These are phyloP conservation scores for Pholiota molesta DNA, from an alignment of 768 basidiomycete species.

Conservation along the genomic window DNA sequence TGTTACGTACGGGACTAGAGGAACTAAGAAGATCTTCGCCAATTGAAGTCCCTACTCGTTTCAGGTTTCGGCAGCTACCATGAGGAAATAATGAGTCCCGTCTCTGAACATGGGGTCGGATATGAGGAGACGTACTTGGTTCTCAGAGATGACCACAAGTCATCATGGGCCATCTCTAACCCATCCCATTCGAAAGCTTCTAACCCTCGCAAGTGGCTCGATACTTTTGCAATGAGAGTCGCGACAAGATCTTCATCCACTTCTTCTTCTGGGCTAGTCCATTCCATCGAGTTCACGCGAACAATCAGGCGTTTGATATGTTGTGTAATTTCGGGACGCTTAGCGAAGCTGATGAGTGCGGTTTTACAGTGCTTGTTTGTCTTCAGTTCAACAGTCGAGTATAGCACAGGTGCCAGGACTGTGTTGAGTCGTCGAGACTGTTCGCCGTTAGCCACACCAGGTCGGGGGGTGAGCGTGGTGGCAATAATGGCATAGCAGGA, in stretches of 20 bases:
- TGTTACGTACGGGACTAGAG: conserved; percentile 33
- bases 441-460: background rate
- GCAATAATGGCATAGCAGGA: background rate
- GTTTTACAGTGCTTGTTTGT: conserved; percentile 36
- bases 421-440: conserved; percentile 33
- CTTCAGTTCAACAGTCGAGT: conserved; percentile 35
- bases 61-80: conserved; percentile 36
- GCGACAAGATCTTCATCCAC: conserved; percentile 34
- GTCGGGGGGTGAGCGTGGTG: background rate
- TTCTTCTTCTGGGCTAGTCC: conserved; percentile 35
- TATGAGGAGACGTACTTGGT: conserved; percentile 26
- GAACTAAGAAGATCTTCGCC: conserved; percentile 35
- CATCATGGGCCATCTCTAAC: conserved; percentile 36
- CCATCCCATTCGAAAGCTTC: conserved; percentile 41
- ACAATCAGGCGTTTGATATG: conserved; percentile 32
- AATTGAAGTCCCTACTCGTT: conserved; percentile 36
- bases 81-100: conserved; percentile 2
- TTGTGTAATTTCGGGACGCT: conserved; percentile 30
- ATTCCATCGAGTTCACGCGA: conserved; percentile 35
- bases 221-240: conserved; percentile 30
- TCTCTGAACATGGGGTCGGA: background rate
- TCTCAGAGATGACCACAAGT: conserved; percentile 36
- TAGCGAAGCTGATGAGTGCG: conserved; percentile 51
- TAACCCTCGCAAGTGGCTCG: conserved; percentile 25
- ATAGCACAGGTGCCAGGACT: conserved; percentile 32